phyloP scores from a whole-genome alignment of 371 early-diverging fungal genomes.

The Mucor irregularis region DNA sequence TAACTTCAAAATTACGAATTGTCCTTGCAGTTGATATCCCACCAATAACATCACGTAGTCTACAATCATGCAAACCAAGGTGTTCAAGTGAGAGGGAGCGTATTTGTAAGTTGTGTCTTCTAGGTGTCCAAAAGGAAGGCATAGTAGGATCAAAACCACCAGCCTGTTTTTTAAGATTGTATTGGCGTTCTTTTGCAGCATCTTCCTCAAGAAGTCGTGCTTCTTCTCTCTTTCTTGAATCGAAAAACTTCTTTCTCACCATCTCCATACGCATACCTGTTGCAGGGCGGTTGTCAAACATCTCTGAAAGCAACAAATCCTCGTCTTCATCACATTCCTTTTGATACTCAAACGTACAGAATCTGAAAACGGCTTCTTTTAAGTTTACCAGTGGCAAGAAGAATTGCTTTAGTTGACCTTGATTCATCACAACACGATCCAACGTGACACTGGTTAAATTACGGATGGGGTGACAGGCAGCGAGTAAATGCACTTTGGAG shows the following conservation, averaged over 20 bases:
- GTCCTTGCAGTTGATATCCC: background rate
- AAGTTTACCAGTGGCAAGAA: background rate
- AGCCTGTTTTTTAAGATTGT: too few relatives aligned
- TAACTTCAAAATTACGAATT: background rate
- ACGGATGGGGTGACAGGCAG: background rate
- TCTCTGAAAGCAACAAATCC: background rate
- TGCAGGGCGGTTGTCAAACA: background rate
- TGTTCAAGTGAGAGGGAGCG: background rate
- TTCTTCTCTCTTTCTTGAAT: too few relatives aligned
- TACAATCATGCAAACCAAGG: background rate
- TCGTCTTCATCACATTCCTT: background rate
- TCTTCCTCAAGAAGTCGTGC: too few relatives aligned
- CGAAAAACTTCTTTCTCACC: too few relatives aligned
- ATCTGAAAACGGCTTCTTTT: background rate
- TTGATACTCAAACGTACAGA: background rate
- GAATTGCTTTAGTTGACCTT: background rate
- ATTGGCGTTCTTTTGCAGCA: too few relatives aligned
- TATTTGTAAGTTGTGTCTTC: background rate
- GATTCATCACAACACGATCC: background rate
- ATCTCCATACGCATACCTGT: too few relatives aligned
- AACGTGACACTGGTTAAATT: background rate
- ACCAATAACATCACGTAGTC: background rate
- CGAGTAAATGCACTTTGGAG: background rate
- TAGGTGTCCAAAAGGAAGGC: too few relatives aligned
- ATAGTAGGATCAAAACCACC: background rate